Conservation (phyloP, 371 early-diverging fungal genomes). For the Mucor ambiguus region DNA sequence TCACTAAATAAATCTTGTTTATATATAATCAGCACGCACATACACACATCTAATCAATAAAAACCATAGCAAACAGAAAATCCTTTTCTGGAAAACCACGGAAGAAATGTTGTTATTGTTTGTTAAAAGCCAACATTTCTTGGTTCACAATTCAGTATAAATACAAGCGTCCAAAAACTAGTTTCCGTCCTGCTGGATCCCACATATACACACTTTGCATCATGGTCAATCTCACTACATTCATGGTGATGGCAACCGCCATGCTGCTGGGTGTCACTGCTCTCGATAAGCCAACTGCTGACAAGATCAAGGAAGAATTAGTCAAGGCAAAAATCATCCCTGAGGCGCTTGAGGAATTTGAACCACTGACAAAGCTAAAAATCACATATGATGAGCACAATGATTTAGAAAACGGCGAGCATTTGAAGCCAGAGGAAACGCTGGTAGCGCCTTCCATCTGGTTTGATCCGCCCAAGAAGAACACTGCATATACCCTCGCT, state of each 20-base stretch:
- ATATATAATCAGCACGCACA: background rate
- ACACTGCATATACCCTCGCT: slow-evolving; percentile 32
- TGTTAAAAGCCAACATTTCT: background rate
- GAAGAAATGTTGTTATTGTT: background rate
- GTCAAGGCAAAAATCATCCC: slow-evolving; percentile 15
- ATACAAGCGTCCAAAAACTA: background rate
- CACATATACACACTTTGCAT: background rate
- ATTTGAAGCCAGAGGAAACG: slow-evolving; percentile 22
- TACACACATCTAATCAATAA: background rate
- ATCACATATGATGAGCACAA: slow-evolving; percentile 26
- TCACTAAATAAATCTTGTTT: slow-evolving; percentile 2
- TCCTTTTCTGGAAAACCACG: background rate
- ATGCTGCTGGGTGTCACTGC: slow-evolving; percentile 13
- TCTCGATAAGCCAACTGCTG: slow-evolving; percentile 5
- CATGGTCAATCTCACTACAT: slow-evolving; percentile 7
- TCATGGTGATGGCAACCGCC: slow-evolving; percentile 10
- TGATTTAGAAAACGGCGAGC: slow-evolving; percentile 25
- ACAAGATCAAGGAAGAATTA: slow-evolving; percentile 10
- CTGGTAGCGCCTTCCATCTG: slow-evolving; percentile 22
- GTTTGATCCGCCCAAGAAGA: slow-evolving; percentile 25
- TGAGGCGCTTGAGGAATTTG: slow-evolving; percentile 23
- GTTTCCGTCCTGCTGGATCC: background rate
- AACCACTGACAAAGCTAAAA: slow-evolving; percentile 26
- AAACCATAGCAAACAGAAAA: background rate
- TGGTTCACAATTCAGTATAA: background rate